Evolutionary conservation across 164 flowering plant genomes (phyloP), one percentile per base, ranked within the genome.

Genomic region (Tetracentron sinense): DNA sequence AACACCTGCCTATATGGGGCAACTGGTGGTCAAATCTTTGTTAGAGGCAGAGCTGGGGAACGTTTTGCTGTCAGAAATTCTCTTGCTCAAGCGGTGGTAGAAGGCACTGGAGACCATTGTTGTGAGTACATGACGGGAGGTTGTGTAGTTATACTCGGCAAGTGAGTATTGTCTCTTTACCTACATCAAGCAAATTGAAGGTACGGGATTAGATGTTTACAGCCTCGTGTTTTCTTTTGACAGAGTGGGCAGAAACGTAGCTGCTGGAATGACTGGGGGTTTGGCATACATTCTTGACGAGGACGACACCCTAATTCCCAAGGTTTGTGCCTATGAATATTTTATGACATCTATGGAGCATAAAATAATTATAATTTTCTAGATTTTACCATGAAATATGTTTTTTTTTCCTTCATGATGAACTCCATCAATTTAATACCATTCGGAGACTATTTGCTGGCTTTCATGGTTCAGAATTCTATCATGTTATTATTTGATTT

Each of bases 231-330:
- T 46, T 66, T 15, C 22, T 56, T 68, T 30, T 75, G 25, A 64
- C 83, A 94, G 99, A 71, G 99, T 88, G 71, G 99, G 99, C 26
- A 78, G 96, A 77, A 91, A 91, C 70, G 96, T 94, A 29, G 96
- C 97, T 69, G 99, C 99, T 62, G 99, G 99, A 68, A 94, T 94
- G 99, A 94, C 97, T 28, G 99, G 99, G 58, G 99, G 99, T 62
- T 82, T 94, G 75, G 92, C 93, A 16, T 94, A 94, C 72, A 69
- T 94, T 66, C 96, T 94, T 67, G 99, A 94, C 67, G 97, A 89
- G 76, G 97, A 94, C 62, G 82, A 91, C 65, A 84, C 96, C 44
- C 79, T 94, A 58, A 77, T 91, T 19, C 92, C 97, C 26, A 94
- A 94, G 99, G 98, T 93, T 62, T 57, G 77, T 75, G 25, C 38